A percentile compares a stretch with the other conserved stretches of the same genome.
These are phyloP conservation scores for Trichosporon faecale DNA, from an alignment of 1,284 basidiomycete genomes.

Conservation along the genomic window DNA sequence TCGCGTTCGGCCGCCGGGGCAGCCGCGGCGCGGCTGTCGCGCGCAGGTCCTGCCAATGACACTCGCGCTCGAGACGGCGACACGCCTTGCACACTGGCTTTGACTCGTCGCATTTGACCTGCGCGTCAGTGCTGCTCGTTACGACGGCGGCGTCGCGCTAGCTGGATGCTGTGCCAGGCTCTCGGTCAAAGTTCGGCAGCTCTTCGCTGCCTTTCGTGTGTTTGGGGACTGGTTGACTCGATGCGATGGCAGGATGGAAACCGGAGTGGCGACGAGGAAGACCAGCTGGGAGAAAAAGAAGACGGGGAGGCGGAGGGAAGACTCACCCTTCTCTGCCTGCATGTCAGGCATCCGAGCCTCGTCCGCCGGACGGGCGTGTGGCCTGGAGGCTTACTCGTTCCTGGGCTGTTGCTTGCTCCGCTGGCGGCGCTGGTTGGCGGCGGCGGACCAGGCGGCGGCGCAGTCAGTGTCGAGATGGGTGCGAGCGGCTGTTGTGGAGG, in stretches of 20 bases:
- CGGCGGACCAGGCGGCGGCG: neutral
- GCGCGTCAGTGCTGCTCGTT: neutral
- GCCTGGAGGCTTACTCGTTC: neutral
- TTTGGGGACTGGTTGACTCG: too few species aligned
- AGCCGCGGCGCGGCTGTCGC: neutral
- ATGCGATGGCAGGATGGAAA: too few species aligned
- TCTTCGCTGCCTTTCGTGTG: too few species aligned
- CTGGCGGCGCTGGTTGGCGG: neutral
- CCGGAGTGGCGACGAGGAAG: neutral
- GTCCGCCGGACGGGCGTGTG: neutral
- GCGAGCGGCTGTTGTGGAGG: neutral
- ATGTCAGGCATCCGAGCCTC: slow-evolving; percentile 8
- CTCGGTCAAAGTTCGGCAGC: too few species aligned
- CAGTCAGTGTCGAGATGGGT: neutral
- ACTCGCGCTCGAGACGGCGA: slow-evolving; percentile 5
- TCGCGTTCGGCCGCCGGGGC: slow-evolving; percentile 14
- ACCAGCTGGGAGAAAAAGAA: neutral
- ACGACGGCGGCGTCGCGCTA: too few species aligned
- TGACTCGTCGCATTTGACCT: slow-evolving; percentile 21
- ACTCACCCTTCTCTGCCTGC: slow-evolving; percentile 3
- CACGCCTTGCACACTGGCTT: slow-evolving; percentile 18
- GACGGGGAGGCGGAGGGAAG: neutral
- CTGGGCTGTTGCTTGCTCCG: neutral
- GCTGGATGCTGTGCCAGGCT: too few species aligned
- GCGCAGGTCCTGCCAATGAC: neutral